Evolutionary conservation across 306 rosid genomes (phyloP).

Genomic region (Cercis canadensis): DNA sequence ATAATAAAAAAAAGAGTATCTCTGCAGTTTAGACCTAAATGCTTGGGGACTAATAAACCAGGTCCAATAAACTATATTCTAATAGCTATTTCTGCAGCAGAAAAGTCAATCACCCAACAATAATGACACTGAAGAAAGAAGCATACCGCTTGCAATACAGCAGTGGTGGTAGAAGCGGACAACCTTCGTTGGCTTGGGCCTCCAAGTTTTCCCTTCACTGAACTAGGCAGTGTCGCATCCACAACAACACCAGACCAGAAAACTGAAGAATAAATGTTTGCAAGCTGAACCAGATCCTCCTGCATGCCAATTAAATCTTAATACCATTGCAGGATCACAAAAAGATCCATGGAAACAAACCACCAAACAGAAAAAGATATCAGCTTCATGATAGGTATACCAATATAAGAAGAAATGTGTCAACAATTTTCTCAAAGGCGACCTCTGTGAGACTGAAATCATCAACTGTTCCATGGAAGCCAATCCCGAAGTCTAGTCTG

Average conservation of each 20-base stretch:
- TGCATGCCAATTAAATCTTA: conserved; percentile 45
- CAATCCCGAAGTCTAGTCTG: conserved; percentile 43
- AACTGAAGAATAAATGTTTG: conserved; percentile 69
- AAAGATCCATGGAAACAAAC: conserved; percentile 32
- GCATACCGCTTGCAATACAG: conserved; percentile 81
- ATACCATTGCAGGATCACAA: conserved; percentile 21
- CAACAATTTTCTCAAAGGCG: conserved; percentile 56
- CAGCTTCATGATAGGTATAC: conserved; percentile 53
- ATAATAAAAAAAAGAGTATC: too few relatives aligned
- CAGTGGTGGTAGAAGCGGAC: conserved; percentile 67
- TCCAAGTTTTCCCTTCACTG: conserved; percentile 94
- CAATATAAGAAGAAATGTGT: conserved; percentile 58
- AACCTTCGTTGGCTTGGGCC: conserved; percentile 97
- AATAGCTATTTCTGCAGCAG: conserved; percentile 19
- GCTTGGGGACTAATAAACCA: too few relatives aligned
- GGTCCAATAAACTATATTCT: conserved; percentile 13
- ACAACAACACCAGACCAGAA: conserved; percentile 58
- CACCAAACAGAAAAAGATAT: conserved; percentile 17
- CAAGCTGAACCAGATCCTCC: conserved; percentile 77
- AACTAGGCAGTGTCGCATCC: conserved; percentile 66
- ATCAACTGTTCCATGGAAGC: conserved; percentile 45
- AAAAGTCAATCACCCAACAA: conserved; percentile 32
- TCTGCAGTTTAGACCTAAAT: too few relatives aligned
- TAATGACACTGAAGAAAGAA: conserved; percentile 37
- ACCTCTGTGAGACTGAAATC: conserved; percentile 45